Conservation (phyloP, 768 basidiomycete genomes). For the Amylocystis lapponica region DNA sequence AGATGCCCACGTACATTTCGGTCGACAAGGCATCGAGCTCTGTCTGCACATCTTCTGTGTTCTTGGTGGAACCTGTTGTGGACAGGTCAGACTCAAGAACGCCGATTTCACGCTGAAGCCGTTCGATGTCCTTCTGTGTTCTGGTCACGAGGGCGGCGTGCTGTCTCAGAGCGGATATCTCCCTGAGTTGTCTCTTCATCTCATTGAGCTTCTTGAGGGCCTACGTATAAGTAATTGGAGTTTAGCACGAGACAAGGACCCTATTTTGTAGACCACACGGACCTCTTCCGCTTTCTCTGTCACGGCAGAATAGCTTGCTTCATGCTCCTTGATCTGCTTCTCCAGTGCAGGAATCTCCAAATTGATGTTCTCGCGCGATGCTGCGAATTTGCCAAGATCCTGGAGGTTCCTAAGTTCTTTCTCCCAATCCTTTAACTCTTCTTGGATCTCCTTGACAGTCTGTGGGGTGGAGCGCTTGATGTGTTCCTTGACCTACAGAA, state of each 20-base stretch:
- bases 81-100: constrained; percentile 65
- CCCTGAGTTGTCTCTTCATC: constrained; percentile 54
- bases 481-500: constrained; percentile 57
- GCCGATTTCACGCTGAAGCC: constrained; percentile 54
- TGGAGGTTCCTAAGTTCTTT: constrained; percentile 51
- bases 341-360: constrained; percentile 67
- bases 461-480: constrained; percentile 52
- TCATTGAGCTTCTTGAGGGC: constrained; percentile 44
- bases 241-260: background rate
- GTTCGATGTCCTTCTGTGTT: constrained; percentile 52
- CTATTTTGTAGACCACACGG: background rate
- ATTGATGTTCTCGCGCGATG: constrained; percentile 42
- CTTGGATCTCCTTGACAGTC: constrained; percentile 35
- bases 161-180: constrained; percentile 54
- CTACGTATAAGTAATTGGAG: constrained; percentile 29
- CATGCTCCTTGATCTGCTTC: constrained; percentile 50
- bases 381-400: constrained; percentile 50
- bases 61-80: constrained; percentile 70
- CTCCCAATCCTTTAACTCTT: constrained; percentile 57
- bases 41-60: constrained; percentile 77
- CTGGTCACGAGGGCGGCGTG: constrained; percentile 54
- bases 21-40: constrained; percentile 61
- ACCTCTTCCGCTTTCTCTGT: constrained; percentile 60
- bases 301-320: constrained; percentile 48
- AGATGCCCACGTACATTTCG: constrained; percentile 73